Percentiles rank a stretch among this genome's conserved stretches.
phyloP scores from a whole-genome alignment of 441 rosid species.

The Daphne laureola region DNA sequence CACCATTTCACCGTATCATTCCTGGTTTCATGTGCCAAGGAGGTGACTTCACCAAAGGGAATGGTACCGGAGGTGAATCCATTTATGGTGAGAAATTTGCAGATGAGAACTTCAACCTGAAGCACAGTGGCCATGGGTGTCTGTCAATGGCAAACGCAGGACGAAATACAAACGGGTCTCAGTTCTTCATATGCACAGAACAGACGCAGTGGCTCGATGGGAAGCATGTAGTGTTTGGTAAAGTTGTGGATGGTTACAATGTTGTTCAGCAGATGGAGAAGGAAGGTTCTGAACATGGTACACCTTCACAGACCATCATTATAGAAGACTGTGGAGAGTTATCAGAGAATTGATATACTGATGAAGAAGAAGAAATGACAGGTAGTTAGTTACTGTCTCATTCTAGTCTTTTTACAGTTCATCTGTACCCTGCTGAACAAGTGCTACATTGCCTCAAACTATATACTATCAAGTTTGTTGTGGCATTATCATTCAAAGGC shows the following conservation, averaged over 20 bases:
- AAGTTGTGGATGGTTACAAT: slow-evolving; percentile 60
- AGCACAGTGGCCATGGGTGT: slow-evolving; percentile 56
- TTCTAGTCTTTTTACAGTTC: no score
- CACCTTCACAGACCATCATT: slow-evolving; percentile 40
- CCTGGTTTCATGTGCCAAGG: slow-evolving; percentile 82
- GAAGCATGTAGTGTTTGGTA: slow-evolving; percentile 77
- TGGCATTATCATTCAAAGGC: no score
- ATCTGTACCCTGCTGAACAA: no score
- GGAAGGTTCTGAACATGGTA: slow-evolving; percentile 42
- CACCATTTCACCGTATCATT: slow-evolving; percentile 64
- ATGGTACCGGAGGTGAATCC: slow-evolving; percentile 85
- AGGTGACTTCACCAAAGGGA: slow-evolving; percentile 64
- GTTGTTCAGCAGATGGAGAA: slow-evolving; percentile 60
- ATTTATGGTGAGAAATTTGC: slow-evolving; percentile 57
- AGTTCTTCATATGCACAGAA: slow-evolving; percentile 62
- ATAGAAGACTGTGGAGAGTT: slow-evolving; percentile 66
- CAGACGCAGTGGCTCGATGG: slow-evolving; percentile 66
- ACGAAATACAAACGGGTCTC: slow-evolving; percentile 63
- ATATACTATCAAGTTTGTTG: no score
- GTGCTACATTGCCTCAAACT: no score
- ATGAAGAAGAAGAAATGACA: not conserved
- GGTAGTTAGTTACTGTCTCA: not conserved
- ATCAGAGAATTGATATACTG: slow-evolving; percentile 29
- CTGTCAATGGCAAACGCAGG: slow-evolving; percentile 82
- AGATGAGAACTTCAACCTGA: slow-evolving; percentile 70